Evolutionary conservation across 805 yeast species (phyloP).

Genomic region (Pichia paraexigua): DNA sequence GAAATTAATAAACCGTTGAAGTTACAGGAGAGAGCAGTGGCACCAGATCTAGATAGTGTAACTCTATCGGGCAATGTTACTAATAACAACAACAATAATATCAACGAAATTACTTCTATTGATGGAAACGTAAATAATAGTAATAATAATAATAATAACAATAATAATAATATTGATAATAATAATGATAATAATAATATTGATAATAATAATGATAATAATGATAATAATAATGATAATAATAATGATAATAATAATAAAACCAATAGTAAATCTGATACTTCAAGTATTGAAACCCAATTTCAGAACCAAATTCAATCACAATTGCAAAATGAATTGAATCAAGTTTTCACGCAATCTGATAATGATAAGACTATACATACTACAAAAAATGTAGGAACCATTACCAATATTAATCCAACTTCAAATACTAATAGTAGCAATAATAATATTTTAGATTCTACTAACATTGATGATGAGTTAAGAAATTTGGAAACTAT

Average conservation of each 20-base stretch:
- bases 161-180: too few species aligned
- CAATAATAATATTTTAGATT: slow-evolving; percentile 2
- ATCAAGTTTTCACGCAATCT: neutral
- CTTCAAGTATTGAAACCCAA: slow-evolving; percentile 3
- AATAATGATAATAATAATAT: too few species aligned
- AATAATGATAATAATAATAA: neutral
- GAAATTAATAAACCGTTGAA: neutral
- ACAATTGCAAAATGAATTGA: slow-evolving; percentile 5
- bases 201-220: too few species aligned
- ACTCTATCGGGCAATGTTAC: neutral
- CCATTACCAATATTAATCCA: neutral
- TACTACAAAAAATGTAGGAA: neutral
- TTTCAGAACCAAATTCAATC: slow-evolving; percentile 8
- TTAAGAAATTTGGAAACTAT: slow-evolving; percentile 9
- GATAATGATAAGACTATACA: neutral
- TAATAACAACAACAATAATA: neutral
- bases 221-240: too few species aligned
- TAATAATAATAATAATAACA: neutral
- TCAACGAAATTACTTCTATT: neutral
- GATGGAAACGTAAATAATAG: neutral
- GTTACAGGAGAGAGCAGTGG: neutral
- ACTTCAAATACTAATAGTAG: neutral
- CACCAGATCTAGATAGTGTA: neutral
- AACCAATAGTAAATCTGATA: neutral
- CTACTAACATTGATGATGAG: slow-evolving; percentile 13